Conservation (phyloP, 179 eudicot species). For the Pouteria campechiana region DNA sequence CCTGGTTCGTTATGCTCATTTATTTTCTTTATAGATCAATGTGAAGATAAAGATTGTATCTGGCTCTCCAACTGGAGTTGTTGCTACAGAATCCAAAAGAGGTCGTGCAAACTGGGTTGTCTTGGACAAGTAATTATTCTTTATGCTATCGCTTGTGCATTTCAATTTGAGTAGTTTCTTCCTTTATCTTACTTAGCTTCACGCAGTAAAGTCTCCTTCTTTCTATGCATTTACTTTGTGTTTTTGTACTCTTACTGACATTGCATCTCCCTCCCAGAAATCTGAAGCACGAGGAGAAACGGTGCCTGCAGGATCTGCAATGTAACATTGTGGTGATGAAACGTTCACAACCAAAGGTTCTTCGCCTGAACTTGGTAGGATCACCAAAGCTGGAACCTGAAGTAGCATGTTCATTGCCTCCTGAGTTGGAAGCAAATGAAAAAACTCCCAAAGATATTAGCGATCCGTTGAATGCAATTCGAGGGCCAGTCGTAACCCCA, state of each 20-base stretch:
- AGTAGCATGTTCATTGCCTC: conserved; percentile 13
- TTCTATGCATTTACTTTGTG: not conserved
- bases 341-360: conserved; percentile 67
- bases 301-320: conserved; percentile 82
- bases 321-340: conserved; percentile 88
- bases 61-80: conserved; percentile 68
- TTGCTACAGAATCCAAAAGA: conserved; percentile 77
- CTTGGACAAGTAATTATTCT: conserved; percentile 69
- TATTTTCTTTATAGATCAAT: conserved; percentile 38
- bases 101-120: conserved; percentile 80
- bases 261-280: conserved; percentile 33
- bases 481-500: conserved; percentile 78
- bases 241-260: not conserved
- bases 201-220: not conserved
- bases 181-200: not conserved
- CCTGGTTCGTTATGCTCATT: not conserved
- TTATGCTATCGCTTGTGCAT: not conserved
- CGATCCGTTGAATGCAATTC: conserved; percentile 16
- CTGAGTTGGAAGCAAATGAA: conserved; percentile 19
- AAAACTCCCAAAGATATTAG: conserved; percentile 9
- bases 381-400: conserved; percentile 49
- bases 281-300: conserved; percentile 72
- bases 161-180: not conserved
- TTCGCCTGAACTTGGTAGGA: conserved; percentile 68
- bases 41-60: conserved; percentile 77